Evolutionary conservation across 768 basidiomycete genomes (phyloP).

Genomic region (Trametes cinnabarina): DNA sequence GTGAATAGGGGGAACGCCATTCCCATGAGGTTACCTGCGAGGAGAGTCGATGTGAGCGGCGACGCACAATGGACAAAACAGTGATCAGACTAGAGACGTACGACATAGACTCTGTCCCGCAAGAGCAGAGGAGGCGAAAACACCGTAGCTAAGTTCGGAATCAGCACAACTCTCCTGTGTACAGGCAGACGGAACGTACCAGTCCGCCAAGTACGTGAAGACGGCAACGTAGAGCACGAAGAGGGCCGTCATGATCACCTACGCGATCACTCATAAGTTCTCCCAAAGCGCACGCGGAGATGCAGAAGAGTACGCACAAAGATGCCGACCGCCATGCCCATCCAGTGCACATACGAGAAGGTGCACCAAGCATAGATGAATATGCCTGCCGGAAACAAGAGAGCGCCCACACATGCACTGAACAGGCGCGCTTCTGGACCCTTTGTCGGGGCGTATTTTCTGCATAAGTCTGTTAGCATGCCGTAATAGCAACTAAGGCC

Average conservation of each 20-base stretch:
- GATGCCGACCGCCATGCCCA: conserved; percentile 43
- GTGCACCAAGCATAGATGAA: conserved; percentile 75
- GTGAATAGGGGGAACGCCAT: conserved; percentile 52
- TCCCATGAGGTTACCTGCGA: conserved; percentile 38
- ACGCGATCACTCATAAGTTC: background rate
- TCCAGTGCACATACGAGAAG: conserved; percentile 55
- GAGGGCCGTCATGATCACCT: conserved; percentile 41
- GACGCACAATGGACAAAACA: background rate
- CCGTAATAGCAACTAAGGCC: too few species aligned
- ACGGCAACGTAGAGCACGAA: conserved; percentile 45
- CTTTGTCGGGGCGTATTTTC: conserved; percentile 25
- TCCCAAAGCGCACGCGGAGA: background rate
- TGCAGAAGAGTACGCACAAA: background rate
- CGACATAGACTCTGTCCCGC: conserved; percentile 51
- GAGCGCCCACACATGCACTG: conserved; percentile 50
- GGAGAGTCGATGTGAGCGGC: background rate
- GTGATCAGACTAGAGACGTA: conserved; percentile 31
- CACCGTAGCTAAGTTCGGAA: conserved; percentile 33
- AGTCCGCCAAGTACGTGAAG: conserved; percentile 51
- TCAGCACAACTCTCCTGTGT: background rate
- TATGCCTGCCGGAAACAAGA: conserved; percentile 59
- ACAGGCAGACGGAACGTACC: conserved; percentile 31
- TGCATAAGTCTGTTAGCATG: conserved; percentile 1
- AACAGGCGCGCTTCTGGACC: conserved; percentile 63
- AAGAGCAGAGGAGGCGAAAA: conserved; percentile 53